These are phyloP conservation scores for Asterochloris sp. DNA, from an alignment of 139 green algal genomes.

Conservation along the genomic window DNA sequence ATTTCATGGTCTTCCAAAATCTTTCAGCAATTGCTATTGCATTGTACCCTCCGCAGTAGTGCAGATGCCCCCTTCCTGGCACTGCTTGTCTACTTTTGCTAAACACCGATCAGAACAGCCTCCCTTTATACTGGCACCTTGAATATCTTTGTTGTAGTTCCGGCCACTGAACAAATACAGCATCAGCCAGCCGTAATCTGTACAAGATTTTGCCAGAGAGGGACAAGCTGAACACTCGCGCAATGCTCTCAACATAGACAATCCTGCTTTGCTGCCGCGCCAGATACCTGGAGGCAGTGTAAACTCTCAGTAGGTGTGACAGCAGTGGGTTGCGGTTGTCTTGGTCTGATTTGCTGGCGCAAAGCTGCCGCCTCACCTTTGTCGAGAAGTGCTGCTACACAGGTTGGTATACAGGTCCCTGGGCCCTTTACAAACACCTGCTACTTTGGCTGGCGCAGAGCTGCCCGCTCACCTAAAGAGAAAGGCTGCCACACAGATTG, in stretches of 20 bases:
- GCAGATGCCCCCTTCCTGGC: too few relatives aligned
- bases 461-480: constrained; percentile 34
- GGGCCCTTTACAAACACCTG: constrained; percentile 83
- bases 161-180: constrained; percentile 75
- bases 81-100: not conserved
- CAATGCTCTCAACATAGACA: constrained; percentile 89
- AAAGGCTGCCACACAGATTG: constrained; percentile 58
- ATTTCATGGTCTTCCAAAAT: too few relatives aligned
- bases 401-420: constrained; percentile 84
- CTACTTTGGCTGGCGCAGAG: not conserved
- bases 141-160: constrained; percentile 52
- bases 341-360: not conserved
- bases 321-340: not conserved
- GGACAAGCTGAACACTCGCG: constrained; percentile 65
- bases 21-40: too few relatives aligned
- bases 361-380: not conserved
- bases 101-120: constrained; percentile 54
- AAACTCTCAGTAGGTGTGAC: not conserved
- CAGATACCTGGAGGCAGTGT: not conserved
- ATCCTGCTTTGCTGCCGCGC: constrained; percentile 33
- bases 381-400: constrained; percentile 37
- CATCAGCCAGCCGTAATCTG: constrained; percentile 53
- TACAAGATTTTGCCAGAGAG: constrained; percentile 86
- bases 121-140: constrained; percentile 50
- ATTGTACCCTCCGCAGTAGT: too few relatives aligned